Percentiles rank a stretch among this genome's conserved stretches.
Conservation (phyloP, 805 yeast species). For the Blastobotrys mokoenaii region DNA sequence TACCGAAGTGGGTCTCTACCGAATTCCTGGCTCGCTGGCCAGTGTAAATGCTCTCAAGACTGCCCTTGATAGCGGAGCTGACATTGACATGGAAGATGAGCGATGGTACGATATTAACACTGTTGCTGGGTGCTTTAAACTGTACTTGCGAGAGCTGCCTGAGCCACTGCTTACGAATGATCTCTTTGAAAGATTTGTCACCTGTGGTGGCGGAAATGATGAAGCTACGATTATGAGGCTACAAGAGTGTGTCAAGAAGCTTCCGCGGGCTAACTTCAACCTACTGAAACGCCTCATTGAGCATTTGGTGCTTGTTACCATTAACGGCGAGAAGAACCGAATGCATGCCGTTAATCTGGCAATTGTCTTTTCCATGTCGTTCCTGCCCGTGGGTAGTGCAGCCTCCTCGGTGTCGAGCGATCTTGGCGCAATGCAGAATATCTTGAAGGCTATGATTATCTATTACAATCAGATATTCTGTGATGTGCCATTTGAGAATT, state of each 20-base stretch:
- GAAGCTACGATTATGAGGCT: slow-evolving; percentile 21
- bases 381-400: slow-evolving; percentile 29
- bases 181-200: slow-evolving; percentile 49
- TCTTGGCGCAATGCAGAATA: slow-evolving; percentile 45
- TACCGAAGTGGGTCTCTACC: slow-evolving; percentile 84
- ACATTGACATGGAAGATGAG: slow-evolving; percentile 40
- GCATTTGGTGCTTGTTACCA: slow-evolving; percentile 64
- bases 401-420: slow-evolving; percentile 37
- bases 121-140: slow-evolving; percentile 79
- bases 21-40: slow-evolving; percentile 59
- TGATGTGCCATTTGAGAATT: slow-evolving; percentile 5
- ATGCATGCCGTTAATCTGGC: slow-evolving; percentile 89
- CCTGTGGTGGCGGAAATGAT: slow-evolving; percentile 20
- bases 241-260: slow-evolving; percentile 27
- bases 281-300: slow-evolving; percentile 56
- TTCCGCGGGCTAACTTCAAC: slow-evolving; percentile 62
- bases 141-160: slow-evolving; percentile 77
- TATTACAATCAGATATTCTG: slow-evolving; percentile 23
- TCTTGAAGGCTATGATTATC: slow-evolving; percentile 41
- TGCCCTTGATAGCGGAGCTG: slow-evolving; percentile 45
- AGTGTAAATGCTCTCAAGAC: slow-evolving; percentile 45
- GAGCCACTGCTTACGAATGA: slow-evolving; percentile 69
- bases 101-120: slow-evolving; percentile 76
- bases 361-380: slow-evolving; percentile 72
- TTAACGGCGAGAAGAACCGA: slow-evolving; percentile 58